Conservation (phyloP, 768 basidiomycete species). For the Suillus occidentalis region DNA sequence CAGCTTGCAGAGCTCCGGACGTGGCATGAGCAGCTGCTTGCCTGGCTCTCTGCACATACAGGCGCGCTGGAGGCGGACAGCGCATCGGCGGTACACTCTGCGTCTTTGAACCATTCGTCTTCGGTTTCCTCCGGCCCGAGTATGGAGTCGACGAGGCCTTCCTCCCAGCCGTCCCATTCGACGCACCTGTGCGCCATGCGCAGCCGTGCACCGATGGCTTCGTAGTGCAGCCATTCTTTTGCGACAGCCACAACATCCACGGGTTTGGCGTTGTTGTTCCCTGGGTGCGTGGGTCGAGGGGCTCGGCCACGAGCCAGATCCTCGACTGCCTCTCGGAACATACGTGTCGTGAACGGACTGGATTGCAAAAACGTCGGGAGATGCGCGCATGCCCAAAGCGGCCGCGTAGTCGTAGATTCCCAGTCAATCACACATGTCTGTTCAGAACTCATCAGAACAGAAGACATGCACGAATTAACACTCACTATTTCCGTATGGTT, state of each 20-base stretch:
- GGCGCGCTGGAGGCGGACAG: slow-evolving; percentile 2
- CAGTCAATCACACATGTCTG: slow-evolving; percentile 89
- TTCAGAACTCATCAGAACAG: slow-evolving; percentile 12
- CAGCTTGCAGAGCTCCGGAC: slow-evolving; percentile 22
- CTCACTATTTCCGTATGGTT: slow-evolving; percentile 73
- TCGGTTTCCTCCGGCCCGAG: slow-evolving; percentile 72
- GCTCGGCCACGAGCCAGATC: slow-evolving; percentile 38
- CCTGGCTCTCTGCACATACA: slow-evolving; percentile 1
- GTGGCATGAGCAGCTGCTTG: slow-evolving; percentile 10
- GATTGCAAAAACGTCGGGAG: slow-evolving; percentile 77
- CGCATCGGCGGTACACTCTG: slow-evolving; percentile 21
- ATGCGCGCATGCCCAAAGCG: slow-evolving; percentile 84
- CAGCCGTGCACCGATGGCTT: slow-evolving; percentile 61
- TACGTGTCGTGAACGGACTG: slow-evolving; percentile 69
- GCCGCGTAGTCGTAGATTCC: slow-evolving; percentile 88
- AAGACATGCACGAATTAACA: neutral
- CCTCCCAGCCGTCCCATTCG: slow-evolving; percentile 94
- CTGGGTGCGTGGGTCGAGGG: slow-evolving; percentile 16
- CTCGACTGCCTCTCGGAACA: slow-evolving; percentile 66
- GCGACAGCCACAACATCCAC: slow-evolving; percentile 47
- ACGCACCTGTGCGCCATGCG: slow-evolving; percentile 78
- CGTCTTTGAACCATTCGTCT: slow-evolving; percentile 65
- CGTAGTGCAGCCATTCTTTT: slow-evolving; percentile 73
- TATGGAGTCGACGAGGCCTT: slow-evolving; percentile 74
- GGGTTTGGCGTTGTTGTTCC: slow-evolving; percentile 18